phyloP scores from a whole-genome alignment of 2,329 filamentous ascomycete species.

The Metarhizium album region DNA sequence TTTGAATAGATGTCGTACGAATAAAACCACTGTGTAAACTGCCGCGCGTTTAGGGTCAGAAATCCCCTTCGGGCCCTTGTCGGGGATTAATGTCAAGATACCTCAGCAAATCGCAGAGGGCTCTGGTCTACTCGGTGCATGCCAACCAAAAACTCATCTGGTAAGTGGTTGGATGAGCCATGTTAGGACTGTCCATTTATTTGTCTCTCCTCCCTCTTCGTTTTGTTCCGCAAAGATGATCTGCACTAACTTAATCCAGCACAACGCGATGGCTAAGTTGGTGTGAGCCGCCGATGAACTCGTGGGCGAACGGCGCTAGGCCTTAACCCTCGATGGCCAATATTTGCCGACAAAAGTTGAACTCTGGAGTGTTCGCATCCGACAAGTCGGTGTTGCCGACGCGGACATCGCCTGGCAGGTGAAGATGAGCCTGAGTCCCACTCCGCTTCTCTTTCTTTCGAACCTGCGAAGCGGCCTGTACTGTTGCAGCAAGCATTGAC shows the following conservation, averaged over 20 bases:
- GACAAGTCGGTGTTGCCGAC: background rate
- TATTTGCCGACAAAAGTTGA: background rate
- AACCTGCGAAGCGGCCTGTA: too few relatives aligned
- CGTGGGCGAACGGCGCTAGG: background rate
- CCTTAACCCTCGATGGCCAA: background rate
- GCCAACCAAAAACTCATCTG: background rate
- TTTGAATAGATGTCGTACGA: background rate
- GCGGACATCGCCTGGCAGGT: background rate
- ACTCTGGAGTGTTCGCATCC: background rate
- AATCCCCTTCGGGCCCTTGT: background rate
- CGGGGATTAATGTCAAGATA: background rate
- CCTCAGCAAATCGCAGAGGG: background rate
- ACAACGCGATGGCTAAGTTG: background rate
- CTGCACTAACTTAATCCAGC: background rate
- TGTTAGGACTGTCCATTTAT: background rate
- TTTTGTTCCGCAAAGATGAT: background rate
- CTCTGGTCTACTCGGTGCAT: background rate
- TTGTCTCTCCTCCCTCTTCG: background rate
- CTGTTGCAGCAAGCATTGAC: background rate
- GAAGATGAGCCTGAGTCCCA: background rate
- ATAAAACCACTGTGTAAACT: background rate
- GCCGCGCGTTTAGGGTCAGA: background rate
- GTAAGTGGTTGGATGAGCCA: background rate
- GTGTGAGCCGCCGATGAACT: background rate
- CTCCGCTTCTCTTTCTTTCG: too few relatives aligned